These are phyloP conservation scores for Bryoerythrophyllum caledonicum DNA, from an alignment of 225 moss, liverwort and hornwort species.

Conservation along the genomic window DNA sequence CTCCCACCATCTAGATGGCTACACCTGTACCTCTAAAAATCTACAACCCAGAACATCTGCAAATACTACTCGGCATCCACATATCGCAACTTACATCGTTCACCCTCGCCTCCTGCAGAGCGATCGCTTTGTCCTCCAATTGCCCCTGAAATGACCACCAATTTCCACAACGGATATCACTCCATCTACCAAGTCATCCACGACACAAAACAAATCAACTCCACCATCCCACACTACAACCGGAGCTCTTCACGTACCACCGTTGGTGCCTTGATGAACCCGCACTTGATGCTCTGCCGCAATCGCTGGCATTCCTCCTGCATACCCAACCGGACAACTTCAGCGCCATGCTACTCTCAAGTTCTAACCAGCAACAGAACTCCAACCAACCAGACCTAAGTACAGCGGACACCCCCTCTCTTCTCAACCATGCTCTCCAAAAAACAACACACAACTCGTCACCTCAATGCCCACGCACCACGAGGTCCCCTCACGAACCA, in stretches of 20 bases:
- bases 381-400: neutral
- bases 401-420: too few species aligned
- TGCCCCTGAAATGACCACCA: constrained; percentile 53
- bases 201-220: neutral
- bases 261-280: constrained; percentile 79
- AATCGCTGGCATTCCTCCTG: constrained; percentile 96
- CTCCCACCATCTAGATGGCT: neutral
- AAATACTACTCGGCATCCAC: neutral
- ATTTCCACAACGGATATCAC: neutral
- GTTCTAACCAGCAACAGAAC: neutral
- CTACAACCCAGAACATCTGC: neutral
- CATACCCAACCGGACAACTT: constrained; percentile 9
- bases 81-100: constrained; percentile 65
- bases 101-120: constrained; percentile 83
- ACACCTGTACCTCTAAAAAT: neutral
- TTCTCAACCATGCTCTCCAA: too few species aligned
- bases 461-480: too few species aligned
- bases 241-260: constrained; percentile 47
- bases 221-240: neutral
- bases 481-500: too few species aligned
- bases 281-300: constrained; percentile 97
- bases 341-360: neutral
- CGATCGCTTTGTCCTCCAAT: constrained; percentile 87
- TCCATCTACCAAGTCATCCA: neutral
- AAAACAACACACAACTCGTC: too few species aligned